Base-by-base conservation (phyloP, 805 yeast genomes). In the Cyberlindnera euphorbiae region DNA sequence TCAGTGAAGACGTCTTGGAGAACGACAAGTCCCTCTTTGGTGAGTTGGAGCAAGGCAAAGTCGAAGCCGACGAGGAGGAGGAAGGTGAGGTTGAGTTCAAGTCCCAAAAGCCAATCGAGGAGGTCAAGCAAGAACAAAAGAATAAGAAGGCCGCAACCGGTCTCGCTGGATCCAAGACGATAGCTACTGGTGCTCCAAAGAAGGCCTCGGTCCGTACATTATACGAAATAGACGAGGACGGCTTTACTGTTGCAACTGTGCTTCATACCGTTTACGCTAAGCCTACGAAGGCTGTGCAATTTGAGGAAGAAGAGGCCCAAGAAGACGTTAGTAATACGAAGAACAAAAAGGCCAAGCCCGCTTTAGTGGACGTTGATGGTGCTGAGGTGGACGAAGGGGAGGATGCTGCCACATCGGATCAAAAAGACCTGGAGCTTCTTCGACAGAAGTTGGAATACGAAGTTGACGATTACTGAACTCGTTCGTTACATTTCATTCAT, bases 21-120 rank as follows among this genome's bases (percentile, higher is more conserved):
- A 40, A 45, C 17, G 58, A 51, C 33, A 52, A 53, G 31, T 43
- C 46, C 22, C 27, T 52, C 6, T 52, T 52, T 30, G 41, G 39
- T 21, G 49, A 46, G n/a, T 31, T 53, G 6, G 58, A 53, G 30
- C 41, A 31, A 14, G 33, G 39, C n/a, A 53, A 49, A 21, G 44
- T 42, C 26, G 54, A 47, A 17, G 30, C 44, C 6, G 56, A 46
- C 24, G 59, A 45, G 31, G 56, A 52, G 30, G 53, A 49, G 32
- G 54, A 52, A 46, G 58, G 56, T 35, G 56, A 48, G 26, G 51
- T 53, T 32, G 50, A 53, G 31, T 52, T 44, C 35, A 53, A 49
- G 36, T 33, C 38, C 3, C 56, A 47, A 30, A 41, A 37, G 18
- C 39, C 47, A 17, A 49, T 51, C 13, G 52, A 47, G 23, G 49